Base-by-base conservation (phyloP, 208 protist species). In the Trypanosoma avium region DNA sequence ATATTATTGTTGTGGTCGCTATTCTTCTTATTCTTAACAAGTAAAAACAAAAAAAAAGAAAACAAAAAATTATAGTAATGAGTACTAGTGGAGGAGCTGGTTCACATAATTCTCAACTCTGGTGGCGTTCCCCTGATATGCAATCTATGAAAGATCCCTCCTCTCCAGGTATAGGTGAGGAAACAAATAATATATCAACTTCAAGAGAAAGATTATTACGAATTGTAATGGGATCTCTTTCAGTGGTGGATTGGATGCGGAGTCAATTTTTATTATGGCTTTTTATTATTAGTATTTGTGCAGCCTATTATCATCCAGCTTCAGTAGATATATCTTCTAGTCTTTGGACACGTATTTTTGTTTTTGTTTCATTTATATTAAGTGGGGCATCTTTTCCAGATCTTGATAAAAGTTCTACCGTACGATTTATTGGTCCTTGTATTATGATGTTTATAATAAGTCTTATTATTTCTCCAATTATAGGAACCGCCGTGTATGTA, bases 181-280 rank as follows among this genome's bases (percentile, higher is more conserved):
- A 63, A 0, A 30, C 45, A 4, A 15, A 15, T 7, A 36, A 8
- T 30, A 40, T 4, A 7, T 7, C 27, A 15, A 33, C n/a, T 8
- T 66, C 68, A 4, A 32, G 26, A 17, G 68, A 74, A 29, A 47
- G 53, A 45, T 35, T 61, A 4, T 49, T 64, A 21, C 59, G 59
- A 43, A 40, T 74, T 36, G 50, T 67, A 0, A 46, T 74, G 30
- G 60, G 68, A n/a, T 62, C 60, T 26, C 35, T 67, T 22, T 67
- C 50, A 3, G 53, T 67, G 42, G 48, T 67, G 9, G 57, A 64
- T 49, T 74, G 68, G 68, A 30, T 67, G 21, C 68, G 68, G 2
- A 40, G 55, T 29, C 68, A 74, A 50, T 67, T 47, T 59, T 21
- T 74, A 15, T 47, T 68, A 7, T 56, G 68, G 35, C 68, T 74